Percentiles rank a stretch among this genome's conserved stretches.
Evolutionary conservation across 1,284 basidiomycete genomes (phyloP).

Genomic region (Microstroma glucosiphilum): DNA sequence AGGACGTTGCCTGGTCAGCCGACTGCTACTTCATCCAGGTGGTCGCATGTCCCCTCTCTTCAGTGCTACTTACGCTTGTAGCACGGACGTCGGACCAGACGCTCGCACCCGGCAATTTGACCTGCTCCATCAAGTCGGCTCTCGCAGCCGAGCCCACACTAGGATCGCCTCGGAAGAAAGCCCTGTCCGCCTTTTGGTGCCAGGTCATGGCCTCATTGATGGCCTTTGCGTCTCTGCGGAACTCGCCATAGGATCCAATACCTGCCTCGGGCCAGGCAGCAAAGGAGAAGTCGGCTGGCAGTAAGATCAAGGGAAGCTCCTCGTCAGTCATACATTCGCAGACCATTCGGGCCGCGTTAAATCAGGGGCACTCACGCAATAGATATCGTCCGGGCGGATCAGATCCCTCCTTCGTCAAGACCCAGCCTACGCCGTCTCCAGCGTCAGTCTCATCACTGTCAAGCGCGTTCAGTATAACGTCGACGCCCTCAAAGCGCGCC

Average conservation of each 20-base stretch:
- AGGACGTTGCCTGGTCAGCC: no score
- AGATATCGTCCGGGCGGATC: constrained; percentile 3
- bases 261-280: constrained; percentile 35
- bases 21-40: no score
- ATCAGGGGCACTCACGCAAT: neutral
- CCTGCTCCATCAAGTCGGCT: neutral
- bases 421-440: constrained; percentile 22
- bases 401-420: constrained; percentile 17
- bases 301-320: neutral
- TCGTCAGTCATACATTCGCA: neutral
- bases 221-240: constrained; percentile 16
- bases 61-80: neutral
- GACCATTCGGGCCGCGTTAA: neutral
- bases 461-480: constrained; percentile 23
- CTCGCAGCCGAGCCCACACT: neutral
- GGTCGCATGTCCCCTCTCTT: no score
- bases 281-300: constrained; percentile 32
- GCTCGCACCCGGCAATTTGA: neutral
- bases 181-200: constrained; percentile 17
- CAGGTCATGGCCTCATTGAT: constrained; percentile 23
- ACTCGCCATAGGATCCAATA: constrained; percentile 31
- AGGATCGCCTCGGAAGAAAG: neutral
- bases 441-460: constrained; percentile 22
- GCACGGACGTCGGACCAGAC: neutral
- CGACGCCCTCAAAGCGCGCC: constrained; percentile 19